Conservation (phyloP, 2,329 filamentous ascomycete genomes). For the Cordyceps cicadae region DNA sequence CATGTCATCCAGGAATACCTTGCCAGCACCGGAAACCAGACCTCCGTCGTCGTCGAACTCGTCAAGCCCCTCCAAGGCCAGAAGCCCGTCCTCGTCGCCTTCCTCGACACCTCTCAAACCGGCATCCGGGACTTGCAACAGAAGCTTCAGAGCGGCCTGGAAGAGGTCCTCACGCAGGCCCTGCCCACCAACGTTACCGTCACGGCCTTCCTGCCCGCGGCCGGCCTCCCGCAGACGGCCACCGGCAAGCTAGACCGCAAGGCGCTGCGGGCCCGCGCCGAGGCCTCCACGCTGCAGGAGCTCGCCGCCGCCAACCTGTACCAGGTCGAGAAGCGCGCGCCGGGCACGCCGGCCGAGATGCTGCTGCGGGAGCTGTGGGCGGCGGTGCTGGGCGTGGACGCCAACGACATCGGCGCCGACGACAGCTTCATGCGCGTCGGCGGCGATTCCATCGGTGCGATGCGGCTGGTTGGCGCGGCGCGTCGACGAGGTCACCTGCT, state of each 20-base stretch:
- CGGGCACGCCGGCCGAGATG: neutral
- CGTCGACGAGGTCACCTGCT: slow-evolving; percentile 18
- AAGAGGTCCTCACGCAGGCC: slow-evolving; percentile 12
- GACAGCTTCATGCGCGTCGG: slow-evolving; percentile 27
- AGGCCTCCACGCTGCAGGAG: neutral
- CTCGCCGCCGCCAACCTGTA: neutral
- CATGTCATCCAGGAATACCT: neutral
- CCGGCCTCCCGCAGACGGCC: slow-evolving; percentile 10
- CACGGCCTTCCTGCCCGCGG: slow-evolving; percentile 16
- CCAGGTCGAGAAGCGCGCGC: neutral
- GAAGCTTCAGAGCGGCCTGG: slow-evolving; percentile 19
- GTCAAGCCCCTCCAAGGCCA: neutral
- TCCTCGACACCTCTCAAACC: neutral
- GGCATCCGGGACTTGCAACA: neutral
- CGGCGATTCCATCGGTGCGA: slow-evolving; percentile 31
- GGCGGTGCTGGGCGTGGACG: slow-evolving; percentile 27
- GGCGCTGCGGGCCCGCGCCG: neutral
- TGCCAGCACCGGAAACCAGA: neutral
- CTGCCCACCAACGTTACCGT: slow-evolving; percentile 14
- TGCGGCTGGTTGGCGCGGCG: slow-evolving; percentile 26
- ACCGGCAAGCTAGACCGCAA: slow-evolving; percentile 15
- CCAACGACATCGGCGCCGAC: slow-evolving; percentile 20
- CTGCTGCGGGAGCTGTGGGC: slow-evolving; percentile 20
- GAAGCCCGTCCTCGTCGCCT: neutral
- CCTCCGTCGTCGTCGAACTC: slow-evolving; percentile 1